Evolutionary conservation across 139 green algal species (phyloP).

Genomic region (Coelastrella sp.): DNA sequence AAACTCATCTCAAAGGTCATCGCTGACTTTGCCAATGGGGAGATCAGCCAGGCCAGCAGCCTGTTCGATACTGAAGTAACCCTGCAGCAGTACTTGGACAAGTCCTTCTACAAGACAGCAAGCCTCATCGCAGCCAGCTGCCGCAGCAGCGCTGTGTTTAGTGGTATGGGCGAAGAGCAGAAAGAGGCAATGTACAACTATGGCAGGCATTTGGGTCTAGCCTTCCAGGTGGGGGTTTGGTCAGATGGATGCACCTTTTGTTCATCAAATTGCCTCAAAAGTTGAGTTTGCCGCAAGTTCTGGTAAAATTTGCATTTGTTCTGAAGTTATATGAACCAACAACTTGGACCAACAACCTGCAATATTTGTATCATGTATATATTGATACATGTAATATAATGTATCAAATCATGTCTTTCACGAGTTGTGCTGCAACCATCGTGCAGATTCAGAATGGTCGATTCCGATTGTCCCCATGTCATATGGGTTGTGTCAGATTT

Average conservation of each 20-base stretch:
- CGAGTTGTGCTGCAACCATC: too few species aligned
- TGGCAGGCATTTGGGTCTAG: slow-evolving; percentile 96
- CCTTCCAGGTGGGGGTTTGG: slow-evolving; percentile 86
- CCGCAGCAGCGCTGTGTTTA: slow-evolving; percentile 92
- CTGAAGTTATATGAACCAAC: too few species aligned
- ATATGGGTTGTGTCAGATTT: too few species aligned
- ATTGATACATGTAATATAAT: too few species aligned
- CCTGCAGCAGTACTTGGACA: slow-evolving; percentile 94
- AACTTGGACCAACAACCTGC: too few species aligned
- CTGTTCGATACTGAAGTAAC: slow-evolving; percentile 94
- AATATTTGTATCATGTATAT: too few species aligned
- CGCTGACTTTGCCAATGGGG: slow-evolving; percentile 98
- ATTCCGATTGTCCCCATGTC: too few species aligned
- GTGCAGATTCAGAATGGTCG: too few species aligned
- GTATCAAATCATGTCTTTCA: too few species aligned
- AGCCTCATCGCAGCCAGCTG: slow-evolving; percentile 97
- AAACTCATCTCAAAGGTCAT: slow-evolving; percentile 99
- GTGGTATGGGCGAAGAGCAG: slow-evolving; percentile 69
- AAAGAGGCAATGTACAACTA: slow-evolving; percentile 97
- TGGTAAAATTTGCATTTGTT: too few species aligned
- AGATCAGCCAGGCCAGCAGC: slow-evolving; percentile 94
- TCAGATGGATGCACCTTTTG: background rate
- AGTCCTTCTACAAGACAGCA: slow-evolving; percentile 98
- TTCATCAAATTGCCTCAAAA: too few species aligned
- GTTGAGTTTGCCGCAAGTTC: too few species aligned